These are phyloP conservation scores for Mimosa bimucronata DNA, from an alignment of 306 rosid genomes.

Conservation along the genomic window DNA sequence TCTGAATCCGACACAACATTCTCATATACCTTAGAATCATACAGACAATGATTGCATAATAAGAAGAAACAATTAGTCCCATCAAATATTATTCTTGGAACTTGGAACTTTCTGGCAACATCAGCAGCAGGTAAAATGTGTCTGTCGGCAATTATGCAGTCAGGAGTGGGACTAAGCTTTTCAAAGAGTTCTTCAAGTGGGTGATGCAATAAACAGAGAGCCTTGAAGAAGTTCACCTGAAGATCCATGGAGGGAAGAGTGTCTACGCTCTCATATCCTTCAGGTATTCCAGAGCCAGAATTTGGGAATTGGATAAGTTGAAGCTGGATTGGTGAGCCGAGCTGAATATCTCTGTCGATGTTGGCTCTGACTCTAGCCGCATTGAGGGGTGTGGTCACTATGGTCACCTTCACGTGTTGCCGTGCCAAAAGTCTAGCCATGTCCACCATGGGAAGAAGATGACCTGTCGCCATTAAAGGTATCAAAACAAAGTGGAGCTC, in stretches of 20 bases:
- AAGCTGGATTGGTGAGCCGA: constrained; percentile 43
- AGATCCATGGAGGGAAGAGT: constrained; percentile 57
- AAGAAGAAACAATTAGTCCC: constrained; percentile 44
- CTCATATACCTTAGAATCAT: constrained; percentile 27
- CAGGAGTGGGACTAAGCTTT: constrained; percentile 42
- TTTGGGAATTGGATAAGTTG: constrained; percentile 42
- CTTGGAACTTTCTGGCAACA: constrained; percentile 32
- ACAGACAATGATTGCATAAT: constrained; percentile 37
- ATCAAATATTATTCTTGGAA: constrained; percentile 57
- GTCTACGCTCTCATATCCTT: constrained; percentile 56
- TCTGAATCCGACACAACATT: constrained; percentile 16
- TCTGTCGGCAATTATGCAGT: constrained; percentile 52
- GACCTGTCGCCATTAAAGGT: constrained; percentile 81
- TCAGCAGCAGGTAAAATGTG: constrained; percentile 44
- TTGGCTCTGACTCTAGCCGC: constrained; percentile 43
- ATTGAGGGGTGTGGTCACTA: constrained; percentile 70
- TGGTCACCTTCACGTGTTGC: constrained; percentile 52
- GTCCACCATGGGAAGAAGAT: constrained; percentile 79
- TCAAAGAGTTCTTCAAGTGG: constrained; percentile 39
- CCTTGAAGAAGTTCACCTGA: constrained; percentile 45
- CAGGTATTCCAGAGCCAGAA: constrained; percentile 46
- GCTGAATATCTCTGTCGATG: constrained; percentile 43
- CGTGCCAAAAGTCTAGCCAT: constrained; percentile 60
- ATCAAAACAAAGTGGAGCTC: constrained; percentile 55
- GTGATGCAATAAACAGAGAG: constrained; percentile 41